Conservation (phyloP, 108 stramenopile species). For the Bacterosira constricta region DNA sequence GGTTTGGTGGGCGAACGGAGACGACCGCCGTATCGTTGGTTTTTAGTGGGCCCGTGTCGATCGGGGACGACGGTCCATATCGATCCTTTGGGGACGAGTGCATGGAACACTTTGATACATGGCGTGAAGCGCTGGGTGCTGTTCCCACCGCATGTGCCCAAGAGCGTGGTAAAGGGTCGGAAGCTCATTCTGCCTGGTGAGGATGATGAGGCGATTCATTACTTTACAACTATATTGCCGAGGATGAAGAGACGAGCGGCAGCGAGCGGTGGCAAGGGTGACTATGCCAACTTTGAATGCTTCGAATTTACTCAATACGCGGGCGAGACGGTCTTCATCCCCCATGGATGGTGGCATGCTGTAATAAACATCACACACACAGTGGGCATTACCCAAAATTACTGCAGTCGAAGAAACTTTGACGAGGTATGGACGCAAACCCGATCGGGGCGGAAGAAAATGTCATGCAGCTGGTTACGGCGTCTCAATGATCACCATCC, state of each 20-base stretch:
- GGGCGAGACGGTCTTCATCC: conserved; percentile 96
- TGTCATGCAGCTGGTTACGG: conserved; percentile 92
- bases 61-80: conserved; percentile 95
- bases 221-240: conserved; percentile 91
- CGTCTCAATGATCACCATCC: conserved; percentile 69
- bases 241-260: conserved; percentile 84
- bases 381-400: conserved; percentile 97
- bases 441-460: conserved; percentile 90
- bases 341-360: conserved; percentile 98
- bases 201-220: conserved; percentile 99
- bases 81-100: conserved; percentile 95
- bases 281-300: conserved; percentile 74
- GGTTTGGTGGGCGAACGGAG: conserved; percentile 85
- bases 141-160: conserved; percentile 92
- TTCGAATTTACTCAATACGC: conserved; percentile 97
- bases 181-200: conserved; percentile 72
- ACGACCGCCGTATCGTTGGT: conserved; percentile 98
- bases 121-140: conserved; percentile 98
- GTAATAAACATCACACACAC: conserved; percentile 96
- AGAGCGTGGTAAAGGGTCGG: conserved; percentile 86
- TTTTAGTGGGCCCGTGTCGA: conserved; percentile 91
- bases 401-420: conserved; percentile 92
- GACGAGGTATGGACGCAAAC: conserved; percentile 92
- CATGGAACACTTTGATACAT: conserved; percentile 96
- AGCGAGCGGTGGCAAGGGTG: conserved; percentile 12